Evolutionary conservation across 2,329 filamentous ascomycete genomes (phyloP).

Genomic region (Aspergillus luchuensis): DNA sequence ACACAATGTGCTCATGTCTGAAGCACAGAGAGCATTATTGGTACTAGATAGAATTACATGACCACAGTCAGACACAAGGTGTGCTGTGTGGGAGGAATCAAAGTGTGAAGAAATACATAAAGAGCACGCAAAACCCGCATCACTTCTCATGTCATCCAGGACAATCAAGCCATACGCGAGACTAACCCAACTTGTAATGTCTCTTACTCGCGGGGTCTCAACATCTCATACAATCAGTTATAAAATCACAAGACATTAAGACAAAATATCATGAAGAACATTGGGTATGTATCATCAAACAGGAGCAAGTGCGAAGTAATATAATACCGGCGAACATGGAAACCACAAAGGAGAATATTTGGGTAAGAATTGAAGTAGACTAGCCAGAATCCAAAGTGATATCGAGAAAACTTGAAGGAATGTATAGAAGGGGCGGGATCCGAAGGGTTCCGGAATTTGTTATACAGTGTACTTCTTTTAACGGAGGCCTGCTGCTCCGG

Average conservation of each 20-base stretch:
- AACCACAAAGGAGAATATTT: neutral
- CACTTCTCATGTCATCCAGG: neutral
- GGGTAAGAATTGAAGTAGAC: neutral
- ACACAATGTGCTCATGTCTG: too few relatives aligned
- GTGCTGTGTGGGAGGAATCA: neutral
- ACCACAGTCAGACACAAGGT: neutral
- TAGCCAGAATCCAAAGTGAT: constrained; percentile 1
- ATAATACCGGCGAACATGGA: neutral
- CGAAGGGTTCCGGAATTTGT: neutral
- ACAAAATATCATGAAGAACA: constrained; percentile 19
- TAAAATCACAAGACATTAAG: neutral
- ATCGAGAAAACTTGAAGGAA: neutral
- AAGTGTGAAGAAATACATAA: neutral
- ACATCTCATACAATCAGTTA: constrained; percentile 3
- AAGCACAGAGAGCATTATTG: neutral
- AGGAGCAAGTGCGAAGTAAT: constrained; percentile 9
- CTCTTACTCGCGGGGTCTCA: neutral
- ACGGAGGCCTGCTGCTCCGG: constrained; percentile 14
- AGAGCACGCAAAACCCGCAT: neutral
- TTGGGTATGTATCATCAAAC: constrained; percentile 23
- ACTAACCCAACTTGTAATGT: neutral
- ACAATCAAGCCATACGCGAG: neutral
- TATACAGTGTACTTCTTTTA: constrained; percentile 5
- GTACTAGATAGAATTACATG: neutral
- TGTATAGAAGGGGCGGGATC: neutral